A percentile compares a stretch with the other conserved stretches of the same genome.
These are phyloP conservation scores for Cystofilobasidium macerans DNA, from an alignment of 768 basidiomycete genomes.

Conservation along the genomic window DNA sequence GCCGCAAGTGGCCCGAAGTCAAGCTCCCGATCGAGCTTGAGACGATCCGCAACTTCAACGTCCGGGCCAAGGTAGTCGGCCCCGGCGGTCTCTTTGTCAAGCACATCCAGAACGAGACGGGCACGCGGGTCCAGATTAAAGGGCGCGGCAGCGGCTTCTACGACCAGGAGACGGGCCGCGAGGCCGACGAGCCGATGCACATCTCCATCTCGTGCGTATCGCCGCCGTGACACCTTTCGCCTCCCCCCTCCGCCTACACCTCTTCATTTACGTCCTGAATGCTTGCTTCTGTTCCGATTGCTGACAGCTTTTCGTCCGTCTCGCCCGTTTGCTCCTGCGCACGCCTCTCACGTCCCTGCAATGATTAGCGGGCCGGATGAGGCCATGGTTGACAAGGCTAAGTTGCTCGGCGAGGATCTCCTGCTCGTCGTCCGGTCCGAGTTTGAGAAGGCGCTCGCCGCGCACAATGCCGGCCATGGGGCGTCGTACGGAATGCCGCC, in stretches of 20 bases:
- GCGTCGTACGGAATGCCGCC: constrained; percentile 46
- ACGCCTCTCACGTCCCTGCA: neutral
- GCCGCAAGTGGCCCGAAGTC: constrained; percentile 93
- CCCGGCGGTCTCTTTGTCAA: constrained; percentile 97
- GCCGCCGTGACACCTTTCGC: neutral
- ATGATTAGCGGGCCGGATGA: constrained; percentile 64
- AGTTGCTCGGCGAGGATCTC: constrained; percentile 76
- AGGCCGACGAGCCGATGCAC: constrained; percentile 80
- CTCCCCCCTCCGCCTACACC: neutral
- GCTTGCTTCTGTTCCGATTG: neutral
- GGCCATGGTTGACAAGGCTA: constrained; percentile 72
- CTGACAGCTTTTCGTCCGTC: neutral
- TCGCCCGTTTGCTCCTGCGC: neutral
- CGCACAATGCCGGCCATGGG: constrained; percentile 64
- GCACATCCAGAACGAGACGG: constrained; percentile 92
- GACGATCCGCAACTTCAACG: constrained; percentile 88
- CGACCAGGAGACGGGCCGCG: constrained; percentile 76
- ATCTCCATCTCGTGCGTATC: constrained; percentile 72
- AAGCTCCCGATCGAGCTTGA: constrained; percentile 83
- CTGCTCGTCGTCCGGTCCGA: constrained; percentile 78
- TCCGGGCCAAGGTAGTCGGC: constrained; percentile 93
- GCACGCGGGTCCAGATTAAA: constrained; percentile 93
- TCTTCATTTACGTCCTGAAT: constrained; percentile 27
- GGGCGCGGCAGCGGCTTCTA: constrained; percentile 89
- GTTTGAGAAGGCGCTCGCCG: constrained; percentile 65